Evolutionary conservation across 352 stramenopile species (phyloP), one percentile per base, ranked within the genome.

Genomic region (Pythium monospermum): DNA sequence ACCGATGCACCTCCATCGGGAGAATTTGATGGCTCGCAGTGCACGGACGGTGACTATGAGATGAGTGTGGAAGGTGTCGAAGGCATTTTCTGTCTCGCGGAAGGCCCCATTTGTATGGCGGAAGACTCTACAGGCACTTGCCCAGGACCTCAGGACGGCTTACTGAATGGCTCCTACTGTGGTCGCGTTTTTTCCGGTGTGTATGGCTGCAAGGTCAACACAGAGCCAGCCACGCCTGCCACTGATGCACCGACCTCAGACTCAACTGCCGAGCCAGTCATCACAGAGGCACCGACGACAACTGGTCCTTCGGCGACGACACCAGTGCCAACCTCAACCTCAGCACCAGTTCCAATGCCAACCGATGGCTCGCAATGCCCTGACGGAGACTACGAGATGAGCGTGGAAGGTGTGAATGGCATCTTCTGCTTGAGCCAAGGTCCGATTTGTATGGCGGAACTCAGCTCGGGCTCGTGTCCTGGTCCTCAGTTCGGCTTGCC

Each of bases 401-500:
- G 42, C 26, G 42, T 49, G 16, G 42, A 49, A 18, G 42, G 42
- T 22, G 4, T 36, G 3, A 21, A 36, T 1, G 42, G 42, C 28
- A 37, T 49, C 42, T 46, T 21, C 22, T 46, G 44, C 30, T 18
- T 31, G 30, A 21, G 30, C 31, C 6, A 28, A 15, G 7, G n/a
- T 13, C 21, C 44, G 0, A 31, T 63, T 4, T 63, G 48, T 30
- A 27, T 40, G 16, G 55, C 32, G 2, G 15, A 53, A 18, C 8
- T 21, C 6, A 40, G 48, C n/a, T n/a, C n/a, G 27, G 38, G n/a
- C 2, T 32, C 28, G 13, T 63, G 55, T 15, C 48, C 55, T 1
- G 35, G 23, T 7, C 48, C 55, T 1, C 48, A 63, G 42, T 48
- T 11, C 4, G 55, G 55, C 4, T 43, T 63, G 16, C 55, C 55